Evolutionary conservation across 805 yeast genomes (phyloP).

Genomic region (Scheffersomyces spartinae): DNA sequence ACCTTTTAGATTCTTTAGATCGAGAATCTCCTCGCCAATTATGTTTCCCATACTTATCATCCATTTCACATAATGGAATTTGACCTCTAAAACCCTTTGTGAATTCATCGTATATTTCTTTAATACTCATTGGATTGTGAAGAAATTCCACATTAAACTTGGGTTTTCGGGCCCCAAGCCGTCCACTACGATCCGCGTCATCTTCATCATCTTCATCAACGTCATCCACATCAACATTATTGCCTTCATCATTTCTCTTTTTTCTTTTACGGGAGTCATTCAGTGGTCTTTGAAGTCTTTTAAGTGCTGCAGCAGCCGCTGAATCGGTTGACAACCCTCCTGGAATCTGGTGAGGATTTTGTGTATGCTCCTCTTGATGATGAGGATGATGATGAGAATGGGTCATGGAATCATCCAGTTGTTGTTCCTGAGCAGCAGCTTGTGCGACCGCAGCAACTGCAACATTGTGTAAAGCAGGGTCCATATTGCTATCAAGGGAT

Average conservation of each 20-base stretch:
- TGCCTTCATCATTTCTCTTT: no score
- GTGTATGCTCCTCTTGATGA: slow-evolving; percentile 1
- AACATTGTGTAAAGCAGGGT: slow-evolving; percentile 29
- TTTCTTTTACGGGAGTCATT: no score
- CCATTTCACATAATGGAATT: slow-evolving; percentile 30
- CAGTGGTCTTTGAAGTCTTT: no score
- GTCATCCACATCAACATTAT: no score
- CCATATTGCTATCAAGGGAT: slow-evolving; percentile 24
- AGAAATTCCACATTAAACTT: slow-evolving; percentile 26
- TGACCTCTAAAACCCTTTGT: slow-evolving; percentile 34
- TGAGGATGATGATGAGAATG: not conserved
- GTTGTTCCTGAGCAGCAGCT: slow-evolving; percentile 6
- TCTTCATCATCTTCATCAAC: no score
- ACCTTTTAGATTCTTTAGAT: slow-evolving; percentile 32
- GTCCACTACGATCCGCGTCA: no score
- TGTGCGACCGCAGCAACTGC: slow-evolving; percentile 28
- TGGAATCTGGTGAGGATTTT: not conserved
- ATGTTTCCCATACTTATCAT: slow-evolving; percentile 29
- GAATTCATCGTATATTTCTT: slow-evolving; percentile 33
- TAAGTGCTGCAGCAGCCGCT: no score
- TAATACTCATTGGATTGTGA: slow-evolving; percentile 33
- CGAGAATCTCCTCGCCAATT: slow-evolving; percentile 37
- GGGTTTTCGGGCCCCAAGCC: no score
- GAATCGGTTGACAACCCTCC: not conserved
- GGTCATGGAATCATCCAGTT: no score